Evolutionary conservation across 805 yeast genomes (phyloP), one percentile per base, ranked within the genome.

Genomic region (Blastobotrys attinorum): DNA sequence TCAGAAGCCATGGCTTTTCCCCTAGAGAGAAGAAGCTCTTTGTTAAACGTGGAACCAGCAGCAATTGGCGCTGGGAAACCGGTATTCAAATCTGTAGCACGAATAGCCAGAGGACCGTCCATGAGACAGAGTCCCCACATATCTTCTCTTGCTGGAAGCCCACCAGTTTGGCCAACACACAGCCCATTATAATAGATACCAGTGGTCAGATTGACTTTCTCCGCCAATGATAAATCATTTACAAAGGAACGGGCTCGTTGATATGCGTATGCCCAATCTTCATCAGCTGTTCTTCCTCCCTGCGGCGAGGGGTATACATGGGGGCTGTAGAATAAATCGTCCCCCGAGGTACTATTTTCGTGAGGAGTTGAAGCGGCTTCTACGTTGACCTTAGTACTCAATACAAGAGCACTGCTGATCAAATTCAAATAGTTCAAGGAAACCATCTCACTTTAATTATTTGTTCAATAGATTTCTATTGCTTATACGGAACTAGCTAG

Each of bases 151-250:
- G 7, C 29, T 20, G 77, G 78, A 37, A 76, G 71, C 4, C 73
- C 62, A 0, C 82, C 82, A 0, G 81, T 75, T 52, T 75, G 76
- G 1, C 81, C 82, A n/a, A 31, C 37, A 22, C 37, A 40, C 6
- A 77, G 77, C 3, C 80, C 80, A n/a, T 75, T 66, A 0, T 77
- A 77, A 74, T 78, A 75, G 11, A 77, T 75, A n/a, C 82, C 83
- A 2, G 81, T 73, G 4, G 82, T 77, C 40, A 77, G 59, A 53
- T 77, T 77, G 17, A 75, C 80, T 49, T 76, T 77, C 53, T 78
- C 83, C 18, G 67, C 59, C 32, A 72, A 67, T 3, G 79, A 65
- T 76, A 78, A 72, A 47, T 71, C 71, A 43, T 71, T 72, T 15
- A 76, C 80, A 22, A 77, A 55, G 40, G 66, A 70, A 47, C 76